Evolutionary conservation across 306 rosid genomes (phyloP), one percentile per base, ranked within the genome.

Genomic region (Begonia loranthoides): DNA sequence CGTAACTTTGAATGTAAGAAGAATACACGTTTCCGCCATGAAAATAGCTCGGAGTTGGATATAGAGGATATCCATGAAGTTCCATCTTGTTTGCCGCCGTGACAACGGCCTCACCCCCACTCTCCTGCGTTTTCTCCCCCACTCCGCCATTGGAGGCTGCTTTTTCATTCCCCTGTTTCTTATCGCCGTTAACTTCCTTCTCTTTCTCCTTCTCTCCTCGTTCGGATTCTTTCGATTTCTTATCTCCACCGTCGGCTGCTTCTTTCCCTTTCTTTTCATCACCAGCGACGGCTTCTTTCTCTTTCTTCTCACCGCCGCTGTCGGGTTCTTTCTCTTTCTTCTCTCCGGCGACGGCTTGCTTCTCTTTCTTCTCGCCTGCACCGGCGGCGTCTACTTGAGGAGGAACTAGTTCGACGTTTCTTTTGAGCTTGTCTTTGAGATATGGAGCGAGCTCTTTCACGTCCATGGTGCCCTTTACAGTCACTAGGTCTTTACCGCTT

Each of bases 361-460:
- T 28, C 36, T 28, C 36, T 3, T 22, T 38, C 2, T 41, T 50
- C 16, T 66, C 58, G 44, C 64, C 67, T 9, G 58, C 65, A 1
- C 65, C 71, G 15, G 65, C 69, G 51, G 57, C 81, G 17, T 78
- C 82, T 58, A 80, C 80, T 52, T 79, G 75, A 0, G 85, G 75
- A 6, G 80, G 78, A 44, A 77, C 77, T 65, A 89, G 73, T 9
- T 84, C 97, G 14, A 89, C 90, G 16, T 58, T 59, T 17, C 87
- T 55, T 49, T 60, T 76, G 52, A 89, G 63, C 72, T 79, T 89
- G 21, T 53, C 73, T 0, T 21, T 57, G 54, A 89, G 61, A 46
- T 71, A 76, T 0, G 83, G 59, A 2, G 60, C 73, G 6, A 89
- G 56, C 5, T 54, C 79, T 50, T 82, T 79, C 6, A 12, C 67